Percentiles rank a stretch among this genome's conserved stretches.
Evolutionary conservation across 2,329 filamentous ascomycete species (phyloP).

Genomic region (Cytospora chrysosperma): DNA sequence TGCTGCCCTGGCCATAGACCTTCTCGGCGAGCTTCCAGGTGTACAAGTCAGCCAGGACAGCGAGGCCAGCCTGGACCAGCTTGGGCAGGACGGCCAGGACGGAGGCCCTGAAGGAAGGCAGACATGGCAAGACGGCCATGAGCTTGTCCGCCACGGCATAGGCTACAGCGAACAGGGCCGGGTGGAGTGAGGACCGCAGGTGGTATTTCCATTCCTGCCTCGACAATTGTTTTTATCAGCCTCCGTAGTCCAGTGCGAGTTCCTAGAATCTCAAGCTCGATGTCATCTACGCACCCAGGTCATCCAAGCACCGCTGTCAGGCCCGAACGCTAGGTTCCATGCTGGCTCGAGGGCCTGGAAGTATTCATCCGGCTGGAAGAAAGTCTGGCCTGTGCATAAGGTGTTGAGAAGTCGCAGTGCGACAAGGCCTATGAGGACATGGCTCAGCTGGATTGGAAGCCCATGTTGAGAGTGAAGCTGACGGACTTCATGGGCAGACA

Average conservation of each 20-base stretch:
- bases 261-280: neutral
- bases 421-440: constrained; percentile 48
- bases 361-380: constrained; percentile 98
- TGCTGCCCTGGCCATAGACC: constrained; percentile 66
- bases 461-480: constrained; percentile 23
- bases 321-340: constrained; percentile 83
- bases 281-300: constrained; percentile 76
- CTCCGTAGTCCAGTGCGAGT: constrained; percentile 17
- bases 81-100: constrained; percentile 73
- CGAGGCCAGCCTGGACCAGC: constrained; percentile 72
- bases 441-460: constrained; percentile 19
- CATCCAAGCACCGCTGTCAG: constrained; percentile 77
- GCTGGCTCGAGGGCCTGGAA: constrained; percentile 95
- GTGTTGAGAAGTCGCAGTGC: constrained; percentile 78
- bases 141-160: constrained; percentile 64
- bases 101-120: constrained; percentile 58
- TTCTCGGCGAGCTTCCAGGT: constrained; percentile 79
- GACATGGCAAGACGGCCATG: constrained; percentile 53
- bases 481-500: constrained; percentile 18
- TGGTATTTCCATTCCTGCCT: constrained; percentile 88
- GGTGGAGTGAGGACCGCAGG: constrained; percentile 87
- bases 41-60: constrained; percentile 78
- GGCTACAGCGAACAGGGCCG: constrained; percentile 75
- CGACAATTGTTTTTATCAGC: constrained; percentile 6
- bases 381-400: constrained; percentile 69